Conservation (phyloP, 192 early-diverging fungal species). For the Paraglomus brasilianum region DNA sequence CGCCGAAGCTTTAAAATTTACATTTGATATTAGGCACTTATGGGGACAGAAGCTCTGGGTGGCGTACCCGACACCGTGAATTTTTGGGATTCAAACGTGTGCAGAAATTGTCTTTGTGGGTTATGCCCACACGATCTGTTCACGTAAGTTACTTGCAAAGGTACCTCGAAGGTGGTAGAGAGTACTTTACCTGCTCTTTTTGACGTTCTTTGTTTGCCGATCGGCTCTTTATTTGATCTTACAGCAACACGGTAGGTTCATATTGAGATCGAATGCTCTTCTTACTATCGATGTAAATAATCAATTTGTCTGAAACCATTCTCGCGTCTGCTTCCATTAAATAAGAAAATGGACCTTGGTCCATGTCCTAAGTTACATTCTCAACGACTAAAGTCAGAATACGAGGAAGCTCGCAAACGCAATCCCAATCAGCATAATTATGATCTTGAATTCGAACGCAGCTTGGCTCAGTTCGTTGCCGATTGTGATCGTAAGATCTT, state of each 20-base stretch:
- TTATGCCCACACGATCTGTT: constrained; percentile 51
- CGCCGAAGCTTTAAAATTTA: not conserved
- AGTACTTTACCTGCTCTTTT: not conserved
- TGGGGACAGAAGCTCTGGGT: constrained; percentile 52
- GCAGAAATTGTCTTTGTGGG: constrained; percentile 50
- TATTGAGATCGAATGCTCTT: not conserved
- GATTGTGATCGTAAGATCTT: constrained; percentile 54
- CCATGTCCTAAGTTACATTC: constrained; percentile 49
- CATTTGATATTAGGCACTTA: constrained; percentile 34
- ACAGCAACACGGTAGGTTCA: constrained; percentile 21
- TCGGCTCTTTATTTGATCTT: not conserved
- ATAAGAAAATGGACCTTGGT: constrained; percentile 53
- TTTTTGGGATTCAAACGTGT: constrained; percentile 43
- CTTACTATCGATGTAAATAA: not conserved
- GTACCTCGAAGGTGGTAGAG: not conserved
- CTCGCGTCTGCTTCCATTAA: not conserved
- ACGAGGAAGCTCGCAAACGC: constrained; percentile 37
- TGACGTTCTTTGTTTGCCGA: not conserved
- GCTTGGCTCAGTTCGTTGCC: constrained; percentile 41
- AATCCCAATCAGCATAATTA: constrained; percentile 31
- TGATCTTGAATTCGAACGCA: constrained; percentile 49
- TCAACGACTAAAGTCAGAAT: constrained; percentile 50
- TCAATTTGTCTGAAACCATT: not conserved
- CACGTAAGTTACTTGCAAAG: constrained; percentile 31
- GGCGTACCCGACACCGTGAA: constrained; percentile 47